Conservation (phyloP, 2,329 filamentous ascomycete species). For the Pseudogymnoascus sp. region DNA sequence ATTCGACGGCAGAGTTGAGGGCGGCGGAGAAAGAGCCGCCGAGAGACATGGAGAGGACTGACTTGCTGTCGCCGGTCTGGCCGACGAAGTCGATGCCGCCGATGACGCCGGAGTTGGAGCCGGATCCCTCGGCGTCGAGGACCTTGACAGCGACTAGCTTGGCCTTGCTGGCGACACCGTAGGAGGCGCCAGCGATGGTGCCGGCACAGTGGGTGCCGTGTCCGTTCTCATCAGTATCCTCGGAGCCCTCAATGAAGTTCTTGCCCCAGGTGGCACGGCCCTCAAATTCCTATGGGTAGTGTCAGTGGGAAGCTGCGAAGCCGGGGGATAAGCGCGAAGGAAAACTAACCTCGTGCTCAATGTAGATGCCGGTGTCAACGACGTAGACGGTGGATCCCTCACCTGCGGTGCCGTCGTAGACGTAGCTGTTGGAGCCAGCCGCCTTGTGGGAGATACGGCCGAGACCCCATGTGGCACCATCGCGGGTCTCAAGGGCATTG, state of each 20-base stretch:
- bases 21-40: constrained; percentile 39
- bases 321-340: not conserved
- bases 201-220: constrained; percentile 36
- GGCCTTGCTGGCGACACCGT: constrained; percentile 35
- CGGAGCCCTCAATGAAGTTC: constrained; percentile 26
- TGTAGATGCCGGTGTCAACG: constrained; percentile 32
- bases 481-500: constrained; percentile 24
- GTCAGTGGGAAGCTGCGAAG: not conserved
- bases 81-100: constrained; percentile 33
- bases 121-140: constrained; percentile 26
- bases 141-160: constrained; percentile 36
- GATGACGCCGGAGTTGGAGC: constrained; percentile 31
- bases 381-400: constrained; percentile 30
- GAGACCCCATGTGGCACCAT: constrained; percentile 27
- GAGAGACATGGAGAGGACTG: constrained; percentile 51
- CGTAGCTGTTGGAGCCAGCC: constrained; percentile 21
- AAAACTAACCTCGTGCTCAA: constrained; percentile 1
- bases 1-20: constrained; percentile 44
- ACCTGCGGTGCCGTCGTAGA: constrained; percentile 28
- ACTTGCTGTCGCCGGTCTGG: constrained; percentile 27
- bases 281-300: constrained; percentile 24
- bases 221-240: constrained; percentile 28
- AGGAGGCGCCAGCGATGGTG: constrained; percentile 31
- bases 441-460: constrained; percentile 27
- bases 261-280: constrained; percentile 30